A percentile compares a stretch with the other conserved stretches of the same genome.
These are phyloP conservation scores for Punctularia strigosozonata DNA, from an alignment of 768 basidiomycete genomes.

Conservation along the genomic window DNA sequence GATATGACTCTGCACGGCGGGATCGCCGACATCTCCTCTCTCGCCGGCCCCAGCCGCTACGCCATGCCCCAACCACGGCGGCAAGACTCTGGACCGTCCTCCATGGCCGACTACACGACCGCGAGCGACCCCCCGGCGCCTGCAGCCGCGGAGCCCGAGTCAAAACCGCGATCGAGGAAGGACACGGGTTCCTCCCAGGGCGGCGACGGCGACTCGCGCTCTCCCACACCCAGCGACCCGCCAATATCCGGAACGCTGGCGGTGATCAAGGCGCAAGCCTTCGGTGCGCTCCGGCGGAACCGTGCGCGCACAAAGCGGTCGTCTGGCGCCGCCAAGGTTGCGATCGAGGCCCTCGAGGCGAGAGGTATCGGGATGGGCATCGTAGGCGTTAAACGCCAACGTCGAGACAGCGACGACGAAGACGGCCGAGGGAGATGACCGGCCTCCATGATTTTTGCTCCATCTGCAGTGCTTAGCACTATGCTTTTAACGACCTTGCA, in stretches of 20 bases:
- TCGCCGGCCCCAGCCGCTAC: slow-evolving; percentile 44
- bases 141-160: slow-evolving; percentile 37
- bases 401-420: slow-evolving; percentile 41
- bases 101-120: too few relatives aligned
- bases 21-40: slow-evolving; percentile 60
- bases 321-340: slow-evolving; percentile 59
- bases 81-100: slow-evolving; percentile 32
- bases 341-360: slow-evolving; percentile 73
- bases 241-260: slow-evolving; percentile 72
- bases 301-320: slow-evolving; percentile 63
- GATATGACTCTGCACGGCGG: slow-evolving; percentile 66
- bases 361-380: slow-evolving; percentile 55
- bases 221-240: slow-evolving; percentile 33
- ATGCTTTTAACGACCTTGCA: too few relatives aligned
- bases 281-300: slow-evolving; percentile 73
- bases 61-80: slow-evolving; percentile 39
- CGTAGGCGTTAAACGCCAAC: slow-evolving; percentile 31
- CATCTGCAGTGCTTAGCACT: too few relatives aligned
- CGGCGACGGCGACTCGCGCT: slow-evolving; percentile 42
- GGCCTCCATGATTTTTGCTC: slow-evolving; percentile 19
- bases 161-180: slow-evolving; percentile 42
- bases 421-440: slow-evolving; percentile 21
- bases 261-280: slow-evolving; percentile 85
- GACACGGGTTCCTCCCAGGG: slow-evolving; percentile 23
- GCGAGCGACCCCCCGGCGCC: slow-evolving; percentile 36